phyloP scores from a whole-genome alignment of 257 asterid genomes.

The Scutellaria barbata region DNA sequence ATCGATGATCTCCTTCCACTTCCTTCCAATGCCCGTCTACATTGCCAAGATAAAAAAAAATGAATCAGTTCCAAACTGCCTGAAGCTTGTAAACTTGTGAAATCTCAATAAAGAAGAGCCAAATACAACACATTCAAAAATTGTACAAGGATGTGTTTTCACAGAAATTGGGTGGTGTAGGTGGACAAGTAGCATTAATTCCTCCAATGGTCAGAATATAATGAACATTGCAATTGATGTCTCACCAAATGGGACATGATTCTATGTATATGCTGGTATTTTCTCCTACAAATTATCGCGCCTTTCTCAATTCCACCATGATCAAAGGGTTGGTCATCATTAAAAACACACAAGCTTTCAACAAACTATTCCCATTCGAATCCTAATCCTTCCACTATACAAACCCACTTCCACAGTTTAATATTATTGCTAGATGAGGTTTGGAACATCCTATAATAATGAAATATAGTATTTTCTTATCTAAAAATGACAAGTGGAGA shows the following conservation, averaged over 20 bases:
- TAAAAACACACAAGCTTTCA: not conserved
- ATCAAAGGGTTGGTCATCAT: not conserved
- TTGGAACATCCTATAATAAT: no score
- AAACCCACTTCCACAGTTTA: no score
- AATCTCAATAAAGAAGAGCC: not conserved
- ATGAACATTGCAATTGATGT: not conserved
- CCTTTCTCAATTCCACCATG: not conserved
- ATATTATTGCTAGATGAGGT: no score
- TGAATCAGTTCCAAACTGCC: not conserved
- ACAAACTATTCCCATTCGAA: not conserved
- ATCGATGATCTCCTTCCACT: conserved; percentile 86
- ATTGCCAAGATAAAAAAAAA: conserved; percentile 27
- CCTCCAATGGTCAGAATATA: not conserved
- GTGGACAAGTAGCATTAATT: no score
- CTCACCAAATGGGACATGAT: not conserved
- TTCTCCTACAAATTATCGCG: not conserved
- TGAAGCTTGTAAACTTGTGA: not conserved
- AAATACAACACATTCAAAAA: not conserved
- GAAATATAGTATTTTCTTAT: not conserved
- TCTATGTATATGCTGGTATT: no score
- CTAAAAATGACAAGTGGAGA: not conserved
- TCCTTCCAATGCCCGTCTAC: conserved; percentile 93
- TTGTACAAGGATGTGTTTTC: no score
- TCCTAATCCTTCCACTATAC: no score
- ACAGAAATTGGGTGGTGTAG: no score